Conservation (phyloP, 768 basidiomycete species). For the Sporobolomyces roseus region DNA sequence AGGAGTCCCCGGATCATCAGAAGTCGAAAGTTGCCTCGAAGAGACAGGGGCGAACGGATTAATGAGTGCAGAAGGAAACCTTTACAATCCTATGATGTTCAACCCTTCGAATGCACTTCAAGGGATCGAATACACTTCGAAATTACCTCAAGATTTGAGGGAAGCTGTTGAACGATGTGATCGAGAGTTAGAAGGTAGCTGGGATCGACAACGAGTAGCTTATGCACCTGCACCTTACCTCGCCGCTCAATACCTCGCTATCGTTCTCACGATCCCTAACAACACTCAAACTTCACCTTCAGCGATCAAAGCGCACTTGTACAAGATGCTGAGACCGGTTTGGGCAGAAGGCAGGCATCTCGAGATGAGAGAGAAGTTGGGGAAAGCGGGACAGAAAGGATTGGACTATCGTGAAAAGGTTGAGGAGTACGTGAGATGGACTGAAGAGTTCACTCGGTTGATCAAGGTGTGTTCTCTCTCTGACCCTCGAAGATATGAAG, state of each 20-base stretch:
- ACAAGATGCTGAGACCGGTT: slow-evolving; percentile 82
- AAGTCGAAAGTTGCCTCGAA: slow-evolving; percentile 71
- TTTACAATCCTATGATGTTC: slow-evolving; percentile 85
- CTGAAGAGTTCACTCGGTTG: slow-evolving; percentile 59
- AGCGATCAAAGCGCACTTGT: slow-evolving; percentile 86
- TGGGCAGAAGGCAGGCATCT: slow-evolving; percentile 56
- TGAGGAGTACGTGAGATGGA: slow-evolving; percentile 57
- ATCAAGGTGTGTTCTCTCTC: slow-evolving; percentile 55
- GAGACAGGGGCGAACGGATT: slow-evolving; percentile 85
- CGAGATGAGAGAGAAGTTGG: slow-evolving; percentile 71
- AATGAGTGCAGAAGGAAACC: slow-evolving; percentile 86
- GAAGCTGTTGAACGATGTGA: slow-evolving; percentile 34
- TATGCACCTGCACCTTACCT: slow-evolving; percentile 52
- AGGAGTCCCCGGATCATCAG: slow-evolving; percentile 82
- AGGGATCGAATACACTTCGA: slow-evolving; percentile 25
- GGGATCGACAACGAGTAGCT: slow-evolving; percentile 11
- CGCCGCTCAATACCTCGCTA: slow-evolving; percentile 79
- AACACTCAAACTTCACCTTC: slow-evolving; percentile 64
- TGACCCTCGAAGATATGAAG: not conserved
- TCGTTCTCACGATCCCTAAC: slow-evolving; percentile 60
- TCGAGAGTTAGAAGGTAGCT: slow-evolving; percentile 23
- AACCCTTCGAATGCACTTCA: slow-evolving; percentile 36
- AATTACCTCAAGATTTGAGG: slow-evolving; percentile 34
- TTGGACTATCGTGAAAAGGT: slow-evolving; percentile 47
- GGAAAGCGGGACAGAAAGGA: slow-evolving; percentile 49